Conservation (phyloP, 2,329 filamentous ascomycete species). For the Stemphylium vesicarium region DNA sequence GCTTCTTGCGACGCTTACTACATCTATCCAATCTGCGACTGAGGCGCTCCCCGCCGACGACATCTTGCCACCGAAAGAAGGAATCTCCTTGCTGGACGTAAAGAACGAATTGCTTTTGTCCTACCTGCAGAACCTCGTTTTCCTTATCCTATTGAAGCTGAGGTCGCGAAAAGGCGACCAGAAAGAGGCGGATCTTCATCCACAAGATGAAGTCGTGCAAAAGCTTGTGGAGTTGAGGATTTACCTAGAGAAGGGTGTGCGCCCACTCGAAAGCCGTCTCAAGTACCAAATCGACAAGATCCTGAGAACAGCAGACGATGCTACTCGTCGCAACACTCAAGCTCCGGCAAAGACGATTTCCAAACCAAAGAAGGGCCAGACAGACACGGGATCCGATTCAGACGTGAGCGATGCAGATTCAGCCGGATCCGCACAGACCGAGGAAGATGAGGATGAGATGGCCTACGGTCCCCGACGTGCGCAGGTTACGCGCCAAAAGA, state of each 20-base stretch:
- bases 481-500: conserved; percentile 47
- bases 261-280: conserved; percentile 85
- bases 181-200: conserved; percentile 49
- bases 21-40: conserved; percentile 69
- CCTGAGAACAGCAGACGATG: conserved; percentile 82
- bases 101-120: conserved; percentile 98
- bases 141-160: conserved; percentile 82
- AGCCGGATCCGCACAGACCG: conserved; percentile 34
- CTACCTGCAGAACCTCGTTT: conserved; percentile 93
- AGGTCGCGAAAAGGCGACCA: conserved; percentile 48
- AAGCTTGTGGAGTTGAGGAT: conserved; percentile 92
- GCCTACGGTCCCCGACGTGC: conserved; percentile 67
- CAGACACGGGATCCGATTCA: conserved; percentile 49
- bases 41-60: conserved; percentile 60
- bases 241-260: conserved; percentile 90
- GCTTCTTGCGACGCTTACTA: conserved; percentile 55
- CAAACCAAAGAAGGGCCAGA: conserved; percentile 41
- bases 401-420: conserved; percentile 50
- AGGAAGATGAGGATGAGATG: conserved; percentile 62
- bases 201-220: conserved; percentile 73
- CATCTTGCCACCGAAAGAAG: conserved; percentile 77
- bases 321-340: conserved; percentile 46
- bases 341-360: conserved; percentile 18
- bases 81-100: conserved; percentile 91
- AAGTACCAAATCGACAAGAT: conserved; percentile 98